phyloP scores from a whole-genome alignment of 345 rosid species.

The Citrus glauca region DNA sequence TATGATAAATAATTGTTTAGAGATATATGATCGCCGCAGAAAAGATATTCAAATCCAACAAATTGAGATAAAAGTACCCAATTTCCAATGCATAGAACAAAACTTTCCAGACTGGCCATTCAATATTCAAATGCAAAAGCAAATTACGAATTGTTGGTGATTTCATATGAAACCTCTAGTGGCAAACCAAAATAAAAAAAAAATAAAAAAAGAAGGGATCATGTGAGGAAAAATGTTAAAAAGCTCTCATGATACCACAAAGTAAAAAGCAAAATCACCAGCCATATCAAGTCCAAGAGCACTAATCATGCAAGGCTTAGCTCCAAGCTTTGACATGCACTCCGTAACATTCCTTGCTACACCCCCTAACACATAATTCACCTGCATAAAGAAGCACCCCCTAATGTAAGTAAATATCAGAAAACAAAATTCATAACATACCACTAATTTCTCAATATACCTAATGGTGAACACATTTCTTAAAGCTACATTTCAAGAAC shows the following conservation, averaged over 20 bases:
- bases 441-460: neutral
- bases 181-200: neutral
- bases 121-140: too few relatives aligned
- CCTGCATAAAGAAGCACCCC: slow-evolving; percentile 27
- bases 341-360: slow-evolving; percentile 85
- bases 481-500: neutral
- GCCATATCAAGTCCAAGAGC: too few relatives aligned
- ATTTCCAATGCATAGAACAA: too few relatives aligned
- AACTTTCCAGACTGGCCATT: too few relatives aligned
- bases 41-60: neutral
- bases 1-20: neutral
- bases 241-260: neutral
- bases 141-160: too few relatives aligned
- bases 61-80: too few relatives aligned
- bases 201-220: neutral
- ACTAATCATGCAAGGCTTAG: too few relatives aligned
- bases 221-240: neutral
- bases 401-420: neutral
- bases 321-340: slow-evolving; percentile 84
- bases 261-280: slow-evolving; percentile 36
- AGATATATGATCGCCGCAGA: neutral
- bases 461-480: neutral
- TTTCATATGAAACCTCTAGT: too few relatives aligned
- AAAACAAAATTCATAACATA: neutral
- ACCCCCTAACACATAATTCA: slow-evolving; percentile 70